Conservation (phyloP, 257 asterid species). For the Dorcoceras hygrometricum region DNA sequence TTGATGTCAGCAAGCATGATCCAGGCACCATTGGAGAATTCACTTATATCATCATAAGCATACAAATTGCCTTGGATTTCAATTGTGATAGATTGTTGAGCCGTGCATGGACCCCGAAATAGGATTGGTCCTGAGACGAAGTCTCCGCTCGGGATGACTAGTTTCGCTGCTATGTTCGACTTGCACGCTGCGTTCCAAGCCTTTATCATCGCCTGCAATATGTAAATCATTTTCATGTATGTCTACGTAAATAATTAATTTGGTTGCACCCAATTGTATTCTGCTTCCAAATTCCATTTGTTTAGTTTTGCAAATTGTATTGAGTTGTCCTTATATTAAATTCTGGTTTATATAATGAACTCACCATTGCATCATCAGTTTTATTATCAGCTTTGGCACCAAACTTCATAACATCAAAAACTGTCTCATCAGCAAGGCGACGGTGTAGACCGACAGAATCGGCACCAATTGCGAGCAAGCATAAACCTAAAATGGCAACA, state of each 20-base stretch:
- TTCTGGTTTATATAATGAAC: not conserved
- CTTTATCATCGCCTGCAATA: constrained; percentile 27
- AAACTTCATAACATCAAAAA: constrained; percentile 55
- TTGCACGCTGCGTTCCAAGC: constrained; percentile 43
- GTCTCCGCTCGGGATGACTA: constrained; percentile 31
- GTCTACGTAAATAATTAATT: not conserved
- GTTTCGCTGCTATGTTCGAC: constrained; percentile 28
- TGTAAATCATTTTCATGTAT: not conserved
- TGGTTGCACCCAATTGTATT: too few relatives aligned
- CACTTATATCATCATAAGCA: constrained; percentile 13
- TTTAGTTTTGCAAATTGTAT: not conserved
- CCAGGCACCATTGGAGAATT: constrained; percentile 23
- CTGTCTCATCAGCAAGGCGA: constrained; percentile 34
- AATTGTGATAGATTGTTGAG: constrained; percentile 24
- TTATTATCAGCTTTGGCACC: constrained; percentile 56
- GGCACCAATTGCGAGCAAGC: constrained; percentile 27
- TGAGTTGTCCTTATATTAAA: too few relatives aligned
- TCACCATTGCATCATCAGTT: constrained; percentile 41
- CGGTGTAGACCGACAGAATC: constrained; percentile 25
- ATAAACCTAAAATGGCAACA: not conserved
- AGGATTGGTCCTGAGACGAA: constrained; percentile 29
- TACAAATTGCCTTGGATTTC: constrained; percentile 35
- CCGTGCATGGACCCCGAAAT: constrained; percentile 42
- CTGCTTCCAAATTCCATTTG: not conserved
- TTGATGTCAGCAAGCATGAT: constrained; percentile 17